Evolutionary conservation across 139 green algal genomes (phyloP).

Genomic region (Picochlorum sp.): DNA sequence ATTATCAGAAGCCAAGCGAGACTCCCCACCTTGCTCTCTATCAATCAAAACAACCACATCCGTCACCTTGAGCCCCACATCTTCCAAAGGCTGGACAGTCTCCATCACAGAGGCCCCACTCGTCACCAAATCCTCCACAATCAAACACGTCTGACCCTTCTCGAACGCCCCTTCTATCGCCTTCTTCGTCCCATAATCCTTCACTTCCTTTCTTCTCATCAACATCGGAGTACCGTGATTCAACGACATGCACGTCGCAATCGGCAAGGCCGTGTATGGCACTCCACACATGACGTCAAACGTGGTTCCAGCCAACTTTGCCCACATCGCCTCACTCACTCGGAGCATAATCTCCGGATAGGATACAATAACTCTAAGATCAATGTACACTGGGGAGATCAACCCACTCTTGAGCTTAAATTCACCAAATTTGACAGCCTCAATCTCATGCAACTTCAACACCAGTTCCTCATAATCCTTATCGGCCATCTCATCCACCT

Average conservation of each 20-base stretch:
- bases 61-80: constrained; percentile 70
- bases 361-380: constrained; percentile 96
- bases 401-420: constrained; percentile 99
- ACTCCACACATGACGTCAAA: constrained; percentile 98
- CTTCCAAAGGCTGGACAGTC: constrained; percentile 81
- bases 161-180: constrained; percentile 94
- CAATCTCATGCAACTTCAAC: constrained; percentile 80
- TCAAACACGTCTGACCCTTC: constrained; percentile 79
- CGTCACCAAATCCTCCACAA: constrained; percentile 98
- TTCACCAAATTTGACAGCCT: constrained; percentile 97
- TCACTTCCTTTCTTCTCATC: constrained; percentile 91
- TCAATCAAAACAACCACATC: constrained; percentile 96
- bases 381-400: constrained; percentile 93
- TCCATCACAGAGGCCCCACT: constrained; percentile 91
- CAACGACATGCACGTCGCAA: constrained; percentile 93
- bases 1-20: constrained; percentile 55
- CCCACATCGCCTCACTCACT: constrained; percentile 86
- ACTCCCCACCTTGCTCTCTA: constrained; percentile 88
- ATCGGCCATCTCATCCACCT: constrained; percentile 43
- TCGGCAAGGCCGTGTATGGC: constrained; percentile 98
- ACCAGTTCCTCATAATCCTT: constrained; percentile 78
- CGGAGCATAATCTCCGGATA: constrained; percentile 89
- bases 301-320: constrained; percentile 33
- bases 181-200: constrained; percentile 98
- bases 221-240: constrained; percentile 82